phyloP scores from a whole-genome alignment of 1,284 basidiomycete genomes.

The Cutaneotrichosporon dermatis region DNA sequence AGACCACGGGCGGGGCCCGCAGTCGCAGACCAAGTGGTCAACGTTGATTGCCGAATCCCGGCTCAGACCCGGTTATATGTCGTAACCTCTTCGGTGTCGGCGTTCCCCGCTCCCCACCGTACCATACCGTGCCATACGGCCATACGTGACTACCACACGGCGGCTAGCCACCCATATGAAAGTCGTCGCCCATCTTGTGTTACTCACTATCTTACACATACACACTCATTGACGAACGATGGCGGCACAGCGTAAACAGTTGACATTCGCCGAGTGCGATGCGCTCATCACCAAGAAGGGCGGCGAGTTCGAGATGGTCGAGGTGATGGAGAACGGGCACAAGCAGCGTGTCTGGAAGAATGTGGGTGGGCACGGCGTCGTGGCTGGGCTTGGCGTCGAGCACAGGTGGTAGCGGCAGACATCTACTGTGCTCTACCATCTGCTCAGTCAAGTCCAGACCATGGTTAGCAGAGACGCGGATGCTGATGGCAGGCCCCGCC shows the following conservation, averaged over 20 bases:
- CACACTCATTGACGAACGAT: background rate
- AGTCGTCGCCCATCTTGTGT: too few relatives aligned
- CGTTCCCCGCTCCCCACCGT: background rate
- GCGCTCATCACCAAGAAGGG: constrained; percentile 24
- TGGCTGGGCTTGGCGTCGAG: too few relatives aligned
- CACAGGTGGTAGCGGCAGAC: background rate
- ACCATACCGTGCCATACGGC: background rate
- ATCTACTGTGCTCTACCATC: too few relatives aligned
- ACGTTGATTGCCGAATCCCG: constrained; percentile 1
- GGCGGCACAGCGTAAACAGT: background rate
- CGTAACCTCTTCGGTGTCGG: background rate
- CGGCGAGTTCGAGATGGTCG: constrained; percentile 37
- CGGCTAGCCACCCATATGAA: too few relatives aligned
- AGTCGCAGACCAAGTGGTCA: background rate
- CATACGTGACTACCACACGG: too few relatives aligned
- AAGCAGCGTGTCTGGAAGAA: constrained; percentile 36
- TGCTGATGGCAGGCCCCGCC: constrained; percentile 26
- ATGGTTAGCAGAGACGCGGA: background rate
- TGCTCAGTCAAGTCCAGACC: background rate
- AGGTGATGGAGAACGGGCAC: constrained; percentile 24
- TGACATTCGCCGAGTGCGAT: constrained; percentile 11
- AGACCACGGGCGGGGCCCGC: too few relatives aligned
- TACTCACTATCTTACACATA: too few relatives aligned
- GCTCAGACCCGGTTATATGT: background rate
- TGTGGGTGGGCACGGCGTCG: constrained; percentile 19